These are phyloP conservation scores for baker's yeast (Saccharomyces cerevisiae) DNA, from an alignment of 805 yeast species.

Conservation along the genomic window DNA sequence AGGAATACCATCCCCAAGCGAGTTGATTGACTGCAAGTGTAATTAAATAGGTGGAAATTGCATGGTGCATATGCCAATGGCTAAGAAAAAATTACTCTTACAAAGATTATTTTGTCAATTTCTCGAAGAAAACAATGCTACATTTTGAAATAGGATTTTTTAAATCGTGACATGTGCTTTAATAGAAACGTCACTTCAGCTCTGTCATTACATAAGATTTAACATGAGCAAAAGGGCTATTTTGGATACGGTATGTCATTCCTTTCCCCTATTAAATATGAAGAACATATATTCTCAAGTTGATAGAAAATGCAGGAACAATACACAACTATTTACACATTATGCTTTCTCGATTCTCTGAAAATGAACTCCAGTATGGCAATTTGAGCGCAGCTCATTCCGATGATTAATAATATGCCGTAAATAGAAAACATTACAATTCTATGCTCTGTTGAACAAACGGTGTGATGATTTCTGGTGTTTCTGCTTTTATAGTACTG, in stretches of 20 bases:
- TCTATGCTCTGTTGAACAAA: constrained; percentile 54
- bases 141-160: neutral
- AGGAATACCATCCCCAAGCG: too few species aligned
- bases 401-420: constrained; percentile 55
- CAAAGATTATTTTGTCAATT: neutral
- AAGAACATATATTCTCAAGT: neutral
- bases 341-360: constrained; percentile 61
- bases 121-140: neutral
- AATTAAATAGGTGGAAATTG: neutral
- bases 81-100: neutral
- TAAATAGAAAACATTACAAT: constrained; percentile 58
- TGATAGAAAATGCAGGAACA: neutral
- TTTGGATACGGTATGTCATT: constrained; percentile 3
- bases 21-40: neutral
- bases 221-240: neutral
- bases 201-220: neutral
- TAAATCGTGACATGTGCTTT: neutral
- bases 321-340: constrained; percentile 34
- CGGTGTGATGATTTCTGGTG: constrained; percentile 79
- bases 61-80: neutral
- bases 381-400: constrained; percentile 64
- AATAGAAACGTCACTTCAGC: neutral
- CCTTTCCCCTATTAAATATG: neutral
- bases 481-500: constrained; percentile 86
- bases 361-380: constrained; percentile 61